A percentile compares a stretch with the other conserved stretches of the same genome.
Conservation (phyloP, 192 early-diverging fungal genomes). For the Coemansia sp. region DNA sequence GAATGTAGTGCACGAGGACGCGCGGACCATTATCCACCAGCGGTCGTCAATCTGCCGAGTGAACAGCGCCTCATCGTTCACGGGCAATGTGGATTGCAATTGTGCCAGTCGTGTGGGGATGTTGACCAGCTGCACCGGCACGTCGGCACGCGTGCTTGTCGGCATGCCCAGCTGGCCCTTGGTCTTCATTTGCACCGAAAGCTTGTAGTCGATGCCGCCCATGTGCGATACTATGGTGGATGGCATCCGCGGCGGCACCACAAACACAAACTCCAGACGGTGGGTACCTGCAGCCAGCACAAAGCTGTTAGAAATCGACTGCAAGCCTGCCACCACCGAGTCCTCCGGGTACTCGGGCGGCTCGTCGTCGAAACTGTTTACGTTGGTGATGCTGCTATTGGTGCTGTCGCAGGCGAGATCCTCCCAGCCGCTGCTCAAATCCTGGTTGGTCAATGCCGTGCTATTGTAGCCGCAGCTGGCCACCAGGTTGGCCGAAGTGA, state of each 20-base stretch:
- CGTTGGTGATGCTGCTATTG: constrained; percentile 7
- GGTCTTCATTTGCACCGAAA: constrained; percentile 15
- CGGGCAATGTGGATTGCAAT: constrained; percentile 14
- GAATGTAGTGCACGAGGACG: constrained; percentile 20
- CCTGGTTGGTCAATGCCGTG: not conserved
- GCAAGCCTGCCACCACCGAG: not conserved
- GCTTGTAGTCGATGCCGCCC: constrained; percentile 35
- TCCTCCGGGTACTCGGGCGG: constrained; percentile 1
- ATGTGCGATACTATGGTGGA: constrained; percentile 28
- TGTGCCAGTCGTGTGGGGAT: constrained; percentile 21
- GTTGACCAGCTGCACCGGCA: constrained; percentile 28
- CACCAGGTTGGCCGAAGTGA: constrained; percentile 13
- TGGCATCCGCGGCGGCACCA: constrained; percentile 30
- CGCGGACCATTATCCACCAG: constrained; percentile 33
- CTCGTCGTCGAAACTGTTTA: not conserved
- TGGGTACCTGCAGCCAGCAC: constrained; percentile 19
- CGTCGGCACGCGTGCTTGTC: not conserved
- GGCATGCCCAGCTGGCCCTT: constrained; percentile 2
- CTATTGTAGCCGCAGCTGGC: not conserved
- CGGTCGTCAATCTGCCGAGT: constrained; percentile 25
- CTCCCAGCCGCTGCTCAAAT: constrained; percentile 5
- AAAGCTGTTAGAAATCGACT: constrained; percentile 3
- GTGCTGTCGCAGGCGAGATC: constrained; percentile 9
- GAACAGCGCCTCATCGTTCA: constrained; percentile 32
- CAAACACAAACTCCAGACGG: constrained; percentile 25